phyloP scores from a whole-genome alignment of 2,329 filamentous ascomycete species.

The Fusarium oxysporum region DNA sequence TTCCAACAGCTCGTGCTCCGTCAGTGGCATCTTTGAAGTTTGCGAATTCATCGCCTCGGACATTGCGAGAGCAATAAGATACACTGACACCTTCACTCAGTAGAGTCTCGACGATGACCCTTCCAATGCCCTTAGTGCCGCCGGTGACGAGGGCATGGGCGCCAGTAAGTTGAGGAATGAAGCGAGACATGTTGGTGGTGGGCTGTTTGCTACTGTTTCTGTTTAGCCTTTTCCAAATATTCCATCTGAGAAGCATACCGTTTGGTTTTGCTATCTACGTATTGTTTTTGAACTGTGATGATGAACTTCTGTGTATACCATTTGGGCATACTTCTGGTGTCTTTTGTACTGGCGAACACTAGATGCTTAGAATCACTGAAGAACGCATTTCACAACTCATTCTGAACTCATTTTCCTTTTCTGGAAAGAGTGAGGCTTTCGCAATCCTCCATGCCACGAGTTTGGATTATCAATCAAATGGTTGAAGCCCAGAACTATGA shows the following conservation, averaged over 20 bases:
- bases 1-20: constrained; percentile 32
- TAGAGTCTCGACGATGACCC: constrained; percentile 35
- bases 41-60: constrained; percentile 37
- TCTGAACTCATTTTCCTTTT: background rate
- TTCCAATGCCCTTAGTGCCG: constrained; percentile 45
- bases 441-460: no score
- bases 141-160: background rate
- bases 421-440: background rate
- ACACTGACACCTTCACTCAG: constrained; percentile 44
- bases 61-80: constrained; percentile 41
- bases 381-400: accelerated
- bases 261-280: background rate
- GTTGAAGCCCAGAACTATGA: background rate
- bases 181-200: background rate
- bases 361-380: no score
- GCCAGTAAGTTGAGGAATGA: constrained; percentile 23
- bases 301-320: background rate
- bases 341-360: background rate
- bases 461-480: background rate
- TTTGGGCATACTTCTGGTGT: background rate
- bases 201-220: no score
- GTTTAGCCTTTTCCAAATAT: background rate
- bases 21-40: constrained; percentile 10
- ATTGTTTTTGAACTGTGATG: background rate
- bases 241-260: background rate